A percentile compares a stretch with the other conserved stretches of the same genome.
These are phyloP conservation scores for Pestalotiopsis fici DNA, from an alignment of 2,329 filamentous ascomycete genomes.

Conservation along the genomic window DNA sequence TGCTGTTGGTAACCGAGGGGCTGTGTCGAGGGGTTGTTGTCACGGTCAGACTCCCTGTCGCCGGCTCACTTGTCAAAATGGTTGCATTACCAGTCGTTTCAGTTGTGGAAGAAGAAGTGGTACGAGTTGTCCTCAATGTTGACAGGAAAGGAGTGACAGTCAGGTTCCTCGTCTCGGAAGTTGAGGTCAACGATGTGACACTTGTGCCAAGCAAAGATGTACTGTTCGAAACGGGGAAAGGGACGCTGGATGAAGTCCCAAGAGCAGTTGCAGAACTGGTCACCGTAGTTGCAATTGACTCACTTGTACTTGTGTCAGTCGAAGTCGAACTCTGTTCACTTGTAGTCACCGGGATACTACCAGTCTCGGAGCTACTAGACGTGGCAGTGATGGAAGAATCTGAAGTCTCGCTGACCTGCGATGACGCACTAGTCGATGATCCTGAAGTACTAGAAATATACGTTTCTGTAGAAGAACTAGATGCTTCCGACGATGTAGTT, in stretches of 20 bases:
- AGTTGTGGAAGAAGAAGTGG: neutral
- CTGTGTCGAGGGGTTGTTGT: conserved; percentile 1
- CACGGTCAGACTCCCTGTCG: conserved; percentile 23
- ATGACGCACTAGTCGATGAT: neutral
- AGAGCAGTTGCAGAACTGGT: neutral
- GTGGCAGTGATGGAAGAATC: neutral
- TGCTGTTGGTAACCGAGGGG: neutral
- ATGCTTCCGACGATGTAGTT: neutral
- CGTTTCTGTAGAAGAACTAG: neutral
- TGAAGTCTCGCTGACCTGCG: neutral
- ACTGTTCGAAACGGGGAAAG: conserved; percentile 10
- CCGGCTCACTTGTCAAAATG: conserved; percentile 20
- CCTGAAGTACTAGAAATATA: neutral
- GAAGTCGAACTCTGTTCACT: neutral
- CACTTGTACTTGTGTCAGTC: neutral
- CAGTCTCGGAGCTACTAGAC: neutral
- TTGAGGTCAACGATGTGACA: neutral
- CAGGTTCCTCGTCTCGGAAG: neutral
- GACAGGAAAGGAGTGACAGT: conserved; percentile 11
- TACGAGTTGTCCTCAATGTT: neutral
- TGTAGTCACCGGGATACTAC: neutral
- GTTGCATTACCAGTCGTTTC: neutral
- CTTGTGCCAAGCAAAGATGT: conserved; percentile 8
- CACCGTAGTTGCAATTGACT: neutral
- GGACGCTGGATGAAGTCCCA: neutral